Conservation (phyloP, 2,329 filamentous ascomycete genomes). For the Basipetospora chlamydospora region DNA sequence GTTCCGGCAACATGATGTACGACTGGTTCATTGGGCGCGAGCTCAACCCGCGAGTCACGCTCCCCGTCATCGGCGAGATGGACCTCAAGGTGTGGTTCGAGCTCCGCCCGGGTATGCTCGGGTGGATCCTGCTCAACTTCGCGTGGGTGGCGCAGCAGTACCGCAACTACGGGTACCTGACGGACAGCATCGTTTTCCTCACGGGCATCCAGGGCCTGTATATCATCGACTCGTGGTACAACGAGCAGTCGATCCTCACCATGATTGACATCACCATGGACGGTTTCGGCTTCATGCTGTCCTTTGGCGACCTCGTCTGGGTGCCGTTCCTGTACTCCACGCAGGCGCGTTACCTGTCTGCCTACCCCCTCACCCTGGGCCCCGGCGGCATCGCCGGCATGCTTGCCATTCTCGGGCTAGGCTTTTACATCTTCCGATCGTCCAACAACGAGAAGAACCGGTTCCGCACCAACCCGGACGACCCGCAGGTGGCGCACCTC, state of each 20-base stretch:
- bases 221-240: constrained; percentile 70
- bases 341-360: constrained; percentile 71
- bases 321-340: constrained; percentile 79
- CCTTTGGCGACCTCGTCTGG: constrained; percentile 88
- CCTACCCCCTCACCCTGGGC: constrained; percentile 70
- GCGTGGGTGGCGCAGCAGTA: constrained; percentile 82
- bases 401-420: constrained; percentile 49
- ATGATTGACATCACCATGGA: constrained; percentile 91
- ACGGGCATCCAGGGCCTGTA: constrained; percentile 68
- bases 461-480: constrained; percentile 76
- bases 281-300: constrained; percentile 89
- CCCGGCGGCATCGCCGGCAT: constrained; percentile 49
- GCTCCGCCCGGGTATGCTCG: constrained; percentile 79
- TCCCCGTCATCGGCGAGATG: constrained; percentile 70
- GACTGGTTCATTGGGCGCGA: constrained; percentile 97
- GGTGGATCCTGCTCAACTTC: constrained; percentile 75
- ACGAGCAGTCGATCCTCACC: constrained; percentile 78
- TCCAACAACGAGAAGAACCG: constrained; percentile 90
- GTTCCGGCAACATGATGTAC: constrained; percentile 74
- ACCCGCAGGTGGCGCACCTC: constrained; percentile 65
- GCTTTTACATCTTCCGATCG: constrained; percentile 88
- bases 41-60: constrained; percentile 70
- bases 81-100: constrained; percentile 88
- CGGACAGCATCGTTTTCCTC: constrained; percentile 73
- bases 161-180: constrained; percentile 66